A percentile compares a stretch with the other conserved stretches of the same genome.
These are phyloP conservation scores for Fusarium sacchari DNA, from an alignment of 2,329 filamentous ascomycete genomes.

Conservation along the genomic window DNA sequence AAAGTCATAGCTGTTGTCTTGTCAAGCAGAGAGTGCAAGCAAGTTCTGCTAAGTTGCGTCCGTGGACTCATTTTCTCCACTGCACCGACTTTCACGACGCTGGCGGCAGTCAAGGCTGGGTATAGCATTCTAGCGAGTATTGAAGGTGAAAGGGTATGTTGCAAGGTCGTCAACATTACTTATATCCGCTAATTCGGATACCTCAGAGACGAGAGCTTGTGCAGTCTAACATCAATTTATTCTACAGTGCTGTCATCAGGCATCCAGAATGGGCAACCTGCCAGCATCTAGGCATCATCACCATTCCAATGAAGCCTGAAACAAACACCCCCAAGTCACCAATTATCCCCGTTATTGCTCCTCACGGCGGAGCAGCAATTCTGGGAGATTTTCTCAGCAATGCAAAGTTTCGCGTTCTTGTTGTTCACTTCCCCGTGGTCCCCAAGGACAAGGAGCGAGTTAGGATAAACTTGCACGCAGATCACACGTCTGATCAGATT, in stretches of 20 bases:
- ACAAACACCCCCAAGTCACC: background rate
- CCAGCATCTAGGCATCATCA: background rate
- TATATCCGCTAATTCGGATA: background rate
- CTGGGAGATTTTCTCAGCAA: background rate
- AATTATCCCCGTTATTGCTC: background rate
- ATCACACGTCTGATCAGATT: background rate
- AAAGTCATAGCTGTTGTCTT: background rate
- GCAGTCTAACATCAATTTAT: background rate
- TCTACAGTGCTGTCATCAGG: background rate
- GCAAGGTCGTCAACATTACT: rapidly evolving
- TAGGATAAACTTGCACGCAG: background rate
- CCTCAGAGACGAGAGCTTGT: background rate
- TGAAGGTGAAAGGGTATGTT: background rate
- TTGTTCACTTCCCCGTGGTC: background rate
- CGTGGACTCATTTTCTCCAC: constrained; percentile 2
- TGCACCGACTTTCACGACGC: background rate
- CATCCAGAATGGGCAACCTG: background rate
- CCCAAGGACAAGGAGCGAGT: background rate
- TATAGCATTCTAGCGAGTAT: background rate
- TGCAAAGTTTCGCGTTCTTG: background rate
- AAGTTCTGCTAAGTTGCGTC: background rate
- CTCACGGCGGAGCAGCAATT: background rate
- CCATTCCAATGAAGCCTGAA: background rate
- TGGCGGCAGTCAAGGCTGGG: background rate
- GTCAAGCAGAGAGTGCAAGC: background rate